Evolutionary conservation across 169 alveolate species (phyloP), one percentile per base, ranked within the genome.

Genomic region (Plasmodium inui): DNA sequence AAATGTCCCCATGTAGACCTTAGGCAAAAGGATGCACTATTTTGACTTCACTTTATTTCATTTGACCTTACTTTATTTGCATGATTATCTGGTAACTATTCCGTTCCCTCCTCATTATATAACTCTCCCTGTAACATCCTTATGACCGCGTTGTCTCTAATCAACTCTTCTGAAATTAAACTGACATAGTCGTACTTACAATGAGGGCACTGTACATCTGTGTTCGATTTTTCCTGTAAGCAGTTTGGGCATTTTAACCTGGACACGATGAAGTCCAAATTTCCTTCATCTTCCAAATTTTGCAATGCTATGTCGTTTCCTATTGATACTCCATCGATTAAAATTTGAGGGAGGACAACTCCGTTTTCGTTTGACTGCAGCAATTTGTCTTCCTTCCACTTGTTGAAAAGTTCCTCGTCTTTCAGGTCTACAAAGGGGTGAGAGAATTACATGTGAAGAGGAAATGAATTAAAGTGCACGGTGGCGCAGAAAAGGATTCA

Each of bases 241-340:
- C 97, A 96, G 28, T 84, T 44, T 41, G 97, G 97, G 90, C 97
- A 96, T 76, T 92, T 57, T 91, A 96, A 83, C 91, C 97, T 88
- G 9, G 97, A 92, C 28, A 96, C 82, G 26, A 96, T 94, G 84
- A 89, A 96, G 81, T 96, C 84, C 19, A 97, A 95, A 92, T 97
- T 98, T 9, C 98, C 98, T 92, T 97, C 98, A 71, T 97, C 98
- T 92, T 97, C 98, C 53, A 97, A 86, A 88, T 97, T 98, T 95
- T 97, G 98, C 37, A 97, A 72, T 19, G 94, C 90, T 81, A 78
- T 91, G 55, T 97, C 96, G 79, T 92, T 96, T 44, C 98, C 98
- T 76, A 97, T 82, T 26, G 95, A 76, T 0, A 97, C 97, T 0
- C 98, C 98, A 80, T 97, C 98, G 26, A 97, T 95, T 85, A 97